Conservation (phyloP, 2,329 filamentous ascomycete genomes). For the Penicillium decumbens region DNA sequence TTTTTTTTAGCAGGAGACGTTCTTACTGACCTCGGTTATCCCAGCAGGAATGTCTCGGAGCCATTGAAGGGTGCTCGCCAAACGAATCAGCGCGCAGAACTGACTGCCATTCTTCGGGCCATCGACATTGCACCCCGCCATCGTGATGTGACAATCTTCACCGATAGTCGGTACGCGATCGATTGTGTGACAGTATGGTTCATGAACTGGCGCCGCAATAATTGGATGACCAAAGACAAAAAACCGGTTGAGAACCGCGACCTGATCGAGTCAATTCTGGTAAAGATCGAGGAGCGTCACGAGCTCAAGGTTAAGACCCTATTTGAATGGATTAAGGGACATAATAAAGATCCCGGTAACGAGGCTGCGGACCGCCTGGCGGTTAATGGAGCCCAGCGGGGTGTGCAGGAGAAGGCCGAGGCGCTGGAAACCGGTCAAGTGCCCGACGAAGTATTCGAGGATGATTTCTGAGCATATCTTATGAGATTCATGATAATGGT, state of each 20-base stretch:
- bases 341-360: conserved; percentile 69
- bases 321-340: conserved; percentile 89
- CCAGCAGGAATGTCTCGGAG: conserved; percentile 66
- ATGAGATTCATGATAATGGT: background rate
- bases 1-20: background rate
- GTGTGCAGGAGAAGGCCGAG: conserved; percentile 28
- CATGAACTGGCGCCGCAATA: conserved; percentile 66
- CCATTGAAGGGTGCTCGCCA: conserved; percentile 68
- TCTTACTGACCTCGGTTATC: conserved; percentile 23
- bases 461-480: conserved; percentile 18
- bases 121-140: conserved; percentile 67
- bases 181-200: conserved; percentile 86
- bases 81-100: conserved; percentile 94
- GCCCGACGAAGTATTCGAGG: conserved; percentile 24
- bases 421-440: conserved; percentile 22
- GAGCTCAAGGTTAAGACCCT: conserved; percentile 57
- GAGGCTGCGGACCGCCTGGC: conserved; percentile 74
- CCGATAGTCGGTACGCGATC: conserved; percentile 88
- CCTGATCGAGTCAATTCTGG: conserved; percentile 67
- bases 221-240: conserved; percentile 69
- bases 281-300: conserved; percentile 65
- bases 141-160: conserved; percentile 69
- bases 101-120: conserved; percentile 80
- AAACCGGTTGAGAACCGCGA: conserved; percentile 82
- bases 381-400: conserved; percentile 57